Conservation (phyloP, 2,329 filamentous ascomycete genomes). For the Calonectria naviculata region DNA sequence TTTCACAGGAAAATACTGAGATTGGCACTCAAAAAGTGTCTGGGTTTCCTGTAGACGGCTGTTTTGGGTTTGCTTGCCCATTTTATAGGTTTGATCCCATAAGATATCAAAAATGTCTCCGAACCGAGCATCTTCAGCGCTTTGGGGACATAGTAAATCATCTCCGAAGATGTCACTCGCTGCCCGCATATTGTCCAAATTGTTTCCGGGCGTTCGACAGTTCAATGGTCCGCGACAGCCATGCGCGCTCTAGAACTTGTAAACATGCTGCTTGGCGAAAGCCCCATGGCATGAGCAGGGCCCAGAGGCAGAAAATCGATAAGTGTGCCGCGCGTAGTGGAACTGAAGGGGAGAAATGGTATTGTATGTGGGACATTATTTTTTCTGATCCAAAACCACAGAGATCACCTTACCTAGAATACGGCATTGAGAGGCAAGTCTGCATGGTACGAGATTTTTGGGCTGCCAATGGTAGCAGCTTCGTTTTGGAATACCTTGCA, state of each 20-base stretch:
- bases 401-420: neutral
- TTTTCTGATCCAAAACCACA: neutral
- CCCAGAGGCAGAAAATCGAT: neutral
- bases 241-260: neutral
- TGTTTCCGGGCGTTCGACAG: neutral
- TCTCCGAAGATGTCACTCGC: neutral
- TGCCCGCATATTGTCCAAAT: neutral
- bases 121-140: neutral
- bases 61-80: neutral
- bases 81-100: neutral
- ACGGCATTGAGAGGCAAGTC: neutral
- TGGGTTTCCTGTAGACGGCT: neutral
- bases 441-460: neutral
- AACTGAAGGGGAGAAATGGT: neutral
- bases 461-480: neutral
- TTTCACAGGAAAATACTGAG: too few relatives aligned
- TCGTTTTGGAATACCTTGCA: neutral
- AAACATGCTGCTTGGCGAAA: neutral
- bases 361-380: neutral
- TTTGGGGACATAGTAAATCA: neutral
- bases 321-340: neutral
- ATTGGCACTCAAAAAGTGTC: too few relatives aligned
- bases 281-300: neutral
- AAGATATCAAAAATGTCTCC: neutral
- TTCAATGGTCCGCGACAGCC: neutral